Evolutionary conservation across 2,329 filamentous ascomycete genomes (phyloP).

Genomic region (Venturia nashicola): DNA sequence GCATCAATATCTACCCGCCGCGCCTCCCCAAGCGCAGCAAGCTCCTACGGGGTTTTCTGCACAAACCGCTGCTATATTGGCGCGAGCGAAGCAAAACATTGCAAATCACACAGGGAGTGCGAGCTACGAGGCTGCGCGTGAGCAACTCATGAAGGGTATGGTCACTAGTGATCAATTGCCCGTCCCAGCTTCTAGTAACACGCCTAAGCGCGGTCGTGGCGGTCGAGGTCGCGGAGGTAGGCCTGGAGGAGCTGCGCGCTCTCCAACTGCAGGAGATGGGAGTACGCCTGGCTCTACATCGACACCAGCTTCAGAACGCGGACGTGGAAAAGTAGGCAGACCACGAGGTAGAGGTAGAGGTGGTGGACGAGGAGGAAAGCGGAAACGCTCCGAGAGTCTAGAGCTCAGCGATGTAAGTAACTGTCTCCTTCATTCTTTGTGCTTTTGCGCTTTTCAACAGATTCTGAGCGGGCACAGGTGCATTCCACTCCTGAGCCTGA

Average conservation of each 20-base stretch:
- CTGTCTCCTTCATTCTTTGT: slow-evolving; percentile 5
- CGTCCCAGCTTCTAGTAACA: slow-evolving; percentile 21
- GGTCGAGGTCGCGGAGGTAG: slow-evolving; percentile 19
- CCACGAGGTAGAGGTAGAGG: slow-evolving; percentile 27
- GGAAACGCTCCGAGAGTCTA: slow-evolving; percentile 25
- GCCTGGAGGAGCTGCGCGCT: slow-evolving; percentile 20
- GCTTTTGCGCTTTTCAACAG: neutral
- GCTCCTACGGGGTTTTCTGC: slow-evolving; percentile 2
- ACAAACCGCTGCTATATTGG: slow-evolving; percentile 3
- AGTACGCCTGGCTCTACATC: slow-evolving; percentile 6
- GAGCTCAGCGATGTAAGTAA: slow-evolving; percentile 21
- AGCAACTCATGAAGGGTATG: slow-evolving; percentile 33
- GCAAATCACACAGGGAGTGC: neutral
- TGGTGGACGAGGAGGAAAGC: slow-evolving; percentile 25
- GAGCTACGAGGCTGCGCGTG: slow-evolving; percentile 31
- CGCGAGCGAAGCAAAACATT: slow-evolving; percentile 1
- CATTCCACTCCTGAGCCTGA: slow-evolving; percentile 1
- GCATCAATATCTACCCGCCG: neutral
- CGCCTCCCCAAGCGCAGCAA: neutral
- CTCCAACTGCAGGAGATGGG: slow-evolving; percentile 12
- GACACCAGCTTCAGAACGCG: slow-evolving; percentile 14
- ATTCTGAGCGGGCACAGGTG: slow-evolving; percentile 1
- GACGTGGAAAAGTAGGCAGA: slow-evolving; percentile 14
- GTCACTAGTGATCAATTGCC: slow-evolving; percentile 31
- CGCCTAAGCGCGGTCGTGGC: slow-evolving; percentile 17